These are phyloP conservation scores for Pseudogymnoascus sp. DNA, from an alignment of 2,329 filamentous ascomycete genomes.

Conservation along the genomic window DNA sequence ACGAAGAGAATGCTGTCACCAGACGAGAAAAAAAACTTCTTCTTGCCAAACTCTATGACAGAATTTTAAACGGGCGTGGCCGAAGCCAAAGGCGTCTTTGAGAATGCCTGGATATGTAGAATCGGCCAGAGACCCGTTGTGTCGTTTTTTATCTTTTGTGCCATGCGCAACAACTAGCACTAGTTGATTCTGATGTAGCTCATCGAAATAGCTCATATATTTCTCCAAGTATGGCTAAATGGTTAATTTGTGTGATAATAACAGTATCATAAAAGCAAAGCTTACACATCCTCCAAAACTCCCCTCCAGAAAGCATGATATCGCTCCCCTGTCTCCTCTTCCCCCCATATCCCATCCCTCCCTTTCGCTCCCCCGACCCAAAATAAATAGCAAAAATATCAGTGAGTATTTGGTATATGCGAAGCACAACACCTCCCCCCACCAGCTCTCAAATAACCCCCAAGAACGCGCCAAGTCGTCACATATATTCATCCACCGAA, in stretches of 20 bases:
- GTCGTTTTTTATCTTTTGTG: too few species aligned
- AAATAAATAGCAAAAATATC: slow-evolving; percentile 5
- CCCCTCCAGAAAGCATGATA: neutral
- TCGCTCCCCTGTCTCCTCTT: neutral
- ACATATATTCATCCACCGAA: neutral
- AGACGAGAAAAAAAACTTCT: too few species aligned
- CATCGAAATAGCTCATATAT: too few species aligned
- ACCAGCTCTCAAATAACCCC: neutral
- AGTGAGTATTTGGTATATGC: neutral
- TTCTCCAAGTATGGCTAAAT: neutral
- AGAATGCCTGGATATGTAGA: too few species aligned
- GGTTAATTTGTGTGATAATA: neutral
- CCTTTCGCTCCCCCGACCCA: neutral
- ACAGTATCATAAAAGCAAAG: neutral
- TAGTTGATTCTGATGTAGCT: too few species aligned
- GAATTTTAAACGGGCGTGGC: too few species aligned
- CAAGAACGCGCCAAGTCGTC: neutral
- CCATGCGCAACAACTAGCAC: too few species aligned
- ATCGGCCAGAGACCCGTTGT: too few species aligned
- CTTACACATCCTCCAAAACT: neutral
- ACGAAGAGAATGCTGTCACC: too few species aligned
- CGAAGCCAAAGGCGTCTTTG: too few species aligned
- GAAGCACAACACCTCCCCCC: neutral
- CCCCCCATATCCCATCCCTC: neutral
- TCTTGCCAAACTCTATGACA: too few species aligned